phyloP scores from a whole-genome alignment of 2,329 filamentous ascomycete species.

The Calonectria montana region DNA sequence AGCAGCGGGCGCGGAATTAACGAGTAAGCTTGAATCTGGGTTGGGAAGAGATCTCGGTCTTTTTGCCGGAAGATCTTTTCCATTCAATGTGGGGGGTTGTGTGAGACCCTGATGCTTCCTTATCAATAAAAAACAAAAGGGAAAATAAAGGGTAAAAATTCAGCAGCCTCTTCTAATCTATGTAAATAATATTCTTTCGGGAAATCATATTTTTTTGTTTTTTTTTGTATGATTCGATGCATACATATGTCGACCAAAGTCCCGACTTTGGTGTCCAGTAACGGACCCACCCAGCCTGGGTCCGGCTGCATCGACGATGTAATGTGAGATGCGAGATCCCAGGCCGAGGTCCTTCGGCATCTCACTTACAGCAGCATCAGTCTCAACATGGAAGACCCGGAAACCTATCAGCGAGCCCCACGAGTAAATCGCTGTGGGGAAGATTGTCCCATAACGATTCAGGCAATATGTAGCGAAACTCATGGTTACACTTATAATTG shows the following conservation, averaged over 20 bases:
- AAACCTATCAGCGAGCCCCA: slow-evolving; percentile 6
- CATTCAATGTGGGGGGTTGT: neutral
- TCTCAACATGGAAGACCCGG: neutral
- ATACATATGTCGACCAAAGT: neutral
- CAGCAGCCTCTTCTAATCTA: neutral
- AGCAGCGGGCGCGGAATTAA: neutral
- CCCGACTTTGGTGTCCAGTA: neutral
- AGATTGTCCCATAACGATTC: neutral
- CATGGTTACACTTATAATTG: neutral
- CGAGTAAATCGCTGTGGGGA: neutral
- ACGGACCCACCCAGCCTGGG: neutral
- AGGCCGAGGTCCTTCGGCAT: slow-evolving; percentile 27
- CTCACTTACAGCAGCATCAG: neutral
- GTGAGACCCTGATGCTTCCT: neutral
- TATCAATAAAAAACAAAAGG: too few relatives aligned
- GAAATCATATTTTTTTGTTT: neutral
- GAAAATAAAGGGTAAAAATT: neutral
- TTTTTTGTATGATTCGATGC: too few relatives aligned
- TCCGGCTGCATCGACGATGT: neutral
- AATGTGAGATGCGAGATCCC: neutral
- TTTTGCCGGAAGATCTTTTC: slow-evolving; percentile 1
- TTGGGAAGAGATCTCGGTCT: neutral
- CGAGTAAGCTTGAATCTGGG: neutral
- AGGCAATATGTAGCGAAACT: neutral
- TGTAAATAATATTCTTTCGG: too few relatives aligned